Evolutionary conservation across 805 yeast species (phyloP).

Genomic region (Zygoascus flipseniorum): DNA sequence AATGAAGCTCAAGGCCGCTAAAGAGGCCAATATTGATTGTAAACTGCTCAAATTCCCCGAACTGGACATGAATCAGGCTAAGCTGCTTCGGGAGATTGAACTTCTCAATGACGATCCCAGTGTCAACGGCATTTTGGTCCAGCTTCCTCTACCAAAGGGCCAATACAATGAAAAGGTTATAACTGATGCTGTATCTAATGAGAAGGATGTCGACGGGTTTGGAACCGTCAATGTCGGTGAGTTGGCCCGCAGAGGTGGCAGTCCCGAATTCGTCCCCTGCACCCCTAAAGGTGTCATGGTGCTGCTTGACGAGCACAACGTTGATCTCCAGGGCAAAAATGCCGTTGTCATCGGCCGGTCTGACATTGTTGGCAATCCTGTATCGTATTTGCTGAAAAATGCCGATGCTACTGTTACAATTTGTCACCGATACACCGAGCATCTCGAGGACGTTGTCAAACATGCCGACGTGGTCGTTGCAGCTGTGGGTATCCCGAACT

Average conservation of each 20-base stretch:
- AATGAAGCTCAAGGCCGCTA: constrained; percentile 84
- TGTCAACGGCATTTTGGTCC: constrained; percentile 83
- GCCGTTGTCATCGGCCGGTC: constrained; percentile 93
- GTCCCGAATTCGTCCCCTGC: constrained; percentile 81
- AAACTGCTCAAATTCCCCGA: constrained; percentile 57
- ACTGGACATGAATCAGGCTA: constrained; percentile 45
- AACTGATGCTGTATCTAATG: constrained; percentile 70
- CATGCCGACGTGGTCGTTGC: constrained; percentile 87
- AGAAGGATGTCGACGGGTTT: constrained; percentile 94
- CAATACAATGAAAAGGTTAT: constrained; percentile 71
- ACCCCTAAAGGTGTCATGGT: constrained; percentile 92
- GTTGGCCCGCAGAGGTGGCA: constrained; percentile 77
- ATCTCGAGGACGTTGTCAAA: constrained; percentile 49
- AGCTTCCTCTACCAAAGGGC: constrained; percentile 71
- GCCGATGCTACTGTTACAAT: constrained; percentile 81
- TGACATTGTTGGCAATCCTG: constrained; percentile 96
- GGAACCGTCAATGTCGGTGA: constrained; percentile 86
- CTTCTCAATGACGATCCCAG: constrained; percentile 60
- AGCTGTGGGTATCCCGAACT: constrained; percentile 82
- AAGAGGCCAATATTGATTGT: constrained; percentile 70
- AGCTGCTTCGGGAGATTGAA: constrained; percentile 46
- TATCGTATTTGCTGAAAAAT: constrained; percentile 71
- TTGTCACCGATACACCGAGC: constrained; percentile 65
- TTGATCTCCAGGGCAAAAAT: constrained; percentile 60
- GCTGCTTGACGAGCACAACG: constrained; percentile 58